Conservation (phyloP, 768 basidiomycete species). For the Neoboletus subvelutipes region DNA sequence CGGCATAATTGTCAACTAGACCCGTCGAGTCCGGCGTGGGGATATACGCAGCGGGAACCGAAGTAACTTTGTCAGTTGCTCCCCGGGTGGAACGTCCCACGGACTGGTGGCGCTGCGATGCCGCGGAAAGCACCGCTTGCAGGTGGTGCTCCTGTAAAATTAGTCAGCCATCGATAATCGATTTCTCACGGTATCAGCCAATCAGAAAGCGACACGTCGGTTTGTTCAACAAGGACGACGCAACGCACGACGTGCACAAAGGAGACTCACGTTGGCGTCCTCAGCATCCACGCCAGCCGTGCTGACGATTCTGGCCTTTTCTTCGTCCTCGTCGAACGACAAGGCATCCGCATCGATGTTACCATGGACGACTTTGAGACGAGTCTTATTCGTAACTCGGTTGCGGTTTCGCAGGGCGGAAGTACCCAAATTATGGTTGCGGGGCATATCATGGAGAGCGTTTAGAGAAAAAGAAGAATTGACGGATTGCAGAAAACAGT, state of each 20-base stretch:
- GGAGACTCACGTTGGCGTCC: constrained; percentile 83
- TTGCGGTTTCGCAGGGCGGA: constrained; percentile 84
- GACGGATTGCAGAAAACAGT: constrained; percentile 33
- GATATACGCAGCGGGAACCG: constrained; percentile 66
- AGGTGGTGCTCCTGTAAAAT: constrained; percentile 55
- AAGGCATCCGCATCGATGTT: constrained; percentile 78
- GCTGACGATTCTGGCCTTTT: constrained; percentile 76
- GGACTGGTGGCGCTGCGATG: constrained; percentile 47
- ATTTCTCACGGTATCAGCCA: constrained; percentile 46
- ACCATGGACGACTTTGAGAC: constrained; percentile 80
- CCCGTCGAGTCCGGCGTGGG: constrained; percentile 92
- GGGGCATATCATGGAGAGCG: constrained; percentile 84
- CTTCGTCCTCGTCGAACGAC: constrained; percentile 83
- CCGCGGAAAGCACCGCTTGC: constrained; percentile 56
- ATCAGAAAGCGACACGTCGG: constrained; percentile 46
- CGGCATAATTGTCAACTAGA: constrained; percentile 71
- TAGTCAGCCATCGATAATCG: constrained; percentile 56
- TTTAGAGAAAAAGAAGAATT: constrained; percentile 38
- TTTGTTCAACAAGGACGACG: constrained; percentile 42
- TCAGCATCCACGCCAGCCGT: constrained; percentile 90
- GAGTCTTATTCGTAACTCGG: constrained; percentile 90
- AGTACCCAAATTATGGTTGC: constrained; percentile 72
- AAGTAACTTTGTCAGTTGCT: constrained; percentile 31
- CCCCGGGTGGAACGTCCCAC: constrained; percentile 38
- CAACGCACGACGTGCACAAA: constrained; percentile 35